A percentile compares a stretch with the other conserved stretches of the same genome.
phyloP scores from a whole-genome alignment of 2,329 filamentous ascomycete genomes.

The Ceratocystis papillata region DNA sequence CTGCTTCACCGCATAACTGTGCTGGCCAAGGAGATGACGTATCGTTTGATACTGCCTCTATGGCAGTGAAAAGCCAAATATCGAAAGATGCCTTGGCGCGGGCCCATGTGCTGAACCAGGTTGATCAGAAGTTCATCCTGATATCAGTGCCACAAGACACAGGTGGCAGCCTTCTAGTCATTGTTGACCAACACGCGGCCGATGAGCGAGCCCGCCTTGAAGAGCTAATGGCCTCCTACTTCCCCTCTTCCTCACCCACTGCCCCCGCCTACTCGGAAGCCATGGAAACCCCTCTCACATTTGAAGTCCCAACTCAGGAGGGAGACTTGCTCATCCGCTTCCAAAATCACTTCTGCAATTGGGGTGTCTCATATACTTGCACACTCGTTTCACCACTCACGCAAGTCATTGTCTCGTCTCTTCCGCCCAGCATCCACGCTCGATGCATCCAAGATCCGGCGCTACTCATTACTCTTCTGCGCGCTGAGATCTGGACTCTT shows the following conservation, averaged over 20 bases:
- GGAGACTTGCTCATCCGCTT: slow-evolving; percentile 44
- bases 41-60: slow-evolving; percentile 19
- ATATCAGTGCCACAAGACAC: slow-evolving; percentile 36
- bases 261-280: slow-evolving; percentile 30
- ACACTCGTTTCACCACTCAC: slow-evolving; percentile 14
- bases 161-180: slow-evolving; percentile 46
- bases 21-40: slow-evolving; percentile 25
- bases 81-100: slow-evolving; percentile 49
- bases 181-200: slow-evolving; percentile 90
- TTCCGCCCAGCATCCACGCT: slow-evolving; percentile 65
- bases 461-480: slow-evolving; percentile 61
- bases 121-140: slow-evolving; percentile 84
- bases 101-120: slow-evolving; percentile 64
- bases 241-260: slow-evolving; percentile 28
- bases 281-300: slow-evolving; percentile 47
- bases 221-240: slow-evolving; percentile 49
- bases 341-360: slow-evolving; percentile 50
- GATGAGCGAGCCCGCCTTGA: slow-evolving; percentile 82
- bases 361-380: slow-evolving; percentile 56
- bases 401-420: slow-evolving; percentile 40
- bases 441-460: slow-evolving; percentile 63
- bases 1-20: slow-evolving; percentile 27
- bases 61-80: slow-evolving; percentile 36
- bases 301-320: slow-evolving; percentile 56
- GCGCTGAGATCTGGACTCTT: slow-evolving; percentile 60